phyloP scores from a whole-genome alignment of 352 stramenopile species.

The Phytophthora tentaculata region DNA sequence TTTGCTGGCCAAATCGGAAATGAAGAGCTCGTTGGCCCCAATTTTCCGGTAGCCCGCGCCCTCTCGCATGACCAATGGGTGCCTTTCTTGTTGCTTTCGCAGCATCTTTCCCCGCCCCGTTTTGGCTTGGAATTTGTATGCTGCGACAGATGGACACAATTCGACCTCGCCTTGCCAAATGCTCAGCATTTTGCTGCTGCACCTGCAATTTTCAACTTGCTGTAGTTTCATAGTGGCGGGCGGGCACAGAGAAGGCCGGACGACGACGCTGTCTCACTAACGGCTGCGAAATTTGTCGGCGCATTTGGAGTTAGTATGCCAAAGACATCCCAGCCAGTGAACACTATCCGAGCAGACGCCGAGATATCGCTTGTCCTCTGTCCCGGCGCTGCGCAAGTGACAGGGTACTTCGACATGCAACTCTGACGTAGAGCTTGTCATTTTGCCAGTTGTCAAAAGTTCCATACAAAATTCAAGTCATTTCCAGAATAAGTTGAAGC shows the following conservation, averaged over 20 bases:
- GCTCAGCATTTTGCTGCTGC: neutral
- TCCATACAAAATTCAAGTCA: conserved; percentile 3
- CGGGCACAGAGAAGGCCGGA: conserved; percentile 1
- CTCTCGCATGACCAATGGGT: conserved; percentile 24
- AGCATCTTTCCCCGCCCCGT: conserved; percentile 8
- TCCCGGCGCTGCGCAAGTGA: conserved; percentile 31
- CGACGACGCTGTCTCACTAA: conserved; percentile 23
- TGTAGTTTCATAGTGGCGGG: neutral
- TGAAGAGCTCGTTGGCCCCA: conserved; percentile 20
- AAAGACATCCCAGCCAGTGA: neutral
- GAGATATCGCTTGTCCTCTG: neutral
- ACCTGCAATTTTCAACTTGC: neutral
- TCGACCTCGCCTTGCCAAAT: conserved; percentile 22
- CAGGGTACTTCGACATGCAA: conserved; percentile 45
- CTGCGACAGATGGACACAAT: conserved; percentile 8
- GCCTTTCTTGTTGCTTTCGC: conserved; percentile 6
- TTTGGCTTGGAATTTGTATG: conserved; percentile 22
- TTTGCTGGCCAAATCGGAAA: conserved; percentile 48
- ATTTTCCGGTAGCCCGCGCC: conserved; percentile 25
- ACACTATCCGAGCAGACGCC: conserved; percentile 26
- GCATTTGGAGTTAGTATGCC: conserved; percentile 27
- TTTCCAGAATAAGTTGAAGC: conserved; percentile 9
- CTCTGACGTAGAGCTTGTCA: conserved; percentile 46
- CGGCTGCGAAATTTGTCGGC: conserved; percentile 10
- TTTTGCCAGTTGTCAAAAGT: conserved; percentile 21